These are phyloP conservation scores for Lichina pygmaea DNA, from an alignment of 495 filamentous ascomycete species.

Conservation along the genomic window DNA sequence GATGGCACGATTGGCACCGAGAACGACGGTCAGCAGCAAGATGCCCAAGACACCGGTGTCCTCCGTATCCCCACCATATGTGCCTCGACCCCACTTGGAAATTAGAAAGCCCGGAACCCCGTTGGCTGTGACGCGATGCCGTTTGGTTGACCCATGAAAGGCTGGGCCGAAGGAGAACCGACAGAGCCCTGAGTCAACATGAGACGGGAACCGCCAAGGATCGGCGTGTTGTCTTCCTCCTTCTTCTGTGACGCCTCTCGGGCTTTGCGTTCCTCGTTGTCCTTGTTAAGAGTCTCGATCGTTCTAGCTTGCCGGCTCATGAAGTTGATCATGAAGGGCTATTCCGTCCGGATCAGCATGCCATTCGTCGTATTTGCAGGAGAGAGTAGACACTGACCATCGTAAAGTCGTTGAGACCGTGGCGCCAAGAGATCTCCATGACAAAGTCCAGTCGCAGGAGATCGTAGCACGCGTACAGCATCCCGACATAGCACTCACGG, in stretches of 20 bases:
- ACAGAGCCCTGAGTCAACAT: slow-evolving; percentile 85
- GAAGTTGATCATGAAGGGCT: slow-evolving; percentile 96
- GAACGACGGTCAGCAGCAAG: too few relatives aligned
- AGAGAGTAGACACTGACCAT: slow-evolving; percentile 25
- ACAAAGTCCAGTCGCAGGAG: slow-evolving; percentile 77
- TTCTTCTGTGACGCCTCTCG: slow-evolving; percentile 66
- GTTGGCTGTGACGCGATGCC: slow-evolving; percentile 62
- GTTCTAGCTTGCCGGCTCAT: slow-evolving; percentile 71
- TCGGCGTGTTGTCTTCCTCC: slow-evolving; percentile 78
- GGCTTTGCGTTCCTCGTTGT: slow-evolving; percentile 91
- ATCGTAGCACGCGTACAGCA: slow-evolving; percentile 98
- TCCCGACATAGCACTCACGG: slow-evolving; percentile 95
- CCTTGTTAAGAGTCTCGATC: slow-evolving; percentile 64
- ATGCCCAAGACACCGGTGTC: too few relatives aligned
- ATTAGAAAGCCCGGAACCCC: slow-evolving; percentile 16
- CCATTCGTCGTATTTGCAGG: background rate
- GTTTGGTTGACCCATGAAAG: slow-evolving; percentile 45
- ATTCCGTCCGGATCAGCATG: slow-evolving; percentile 2
- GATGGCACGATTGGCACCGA: too few relatives aligned
- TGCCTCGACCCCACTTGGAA: background rate
- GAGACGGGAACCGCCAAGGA: slow-evolving; percentile 69
- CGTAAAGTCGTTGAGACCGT: slow-evolving; percentile 84
- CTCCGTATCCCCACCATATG: too few relatives aligned
- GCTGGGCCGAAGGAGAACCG: slow-evolving; percentile 17
- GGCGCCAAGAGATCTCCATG: slow-evolving; percentile 91